Evolutionary conservation across 1,284 basidiomycete genomes (phyloP).

Genomic region (Sporisorium reilianum): DNA sequence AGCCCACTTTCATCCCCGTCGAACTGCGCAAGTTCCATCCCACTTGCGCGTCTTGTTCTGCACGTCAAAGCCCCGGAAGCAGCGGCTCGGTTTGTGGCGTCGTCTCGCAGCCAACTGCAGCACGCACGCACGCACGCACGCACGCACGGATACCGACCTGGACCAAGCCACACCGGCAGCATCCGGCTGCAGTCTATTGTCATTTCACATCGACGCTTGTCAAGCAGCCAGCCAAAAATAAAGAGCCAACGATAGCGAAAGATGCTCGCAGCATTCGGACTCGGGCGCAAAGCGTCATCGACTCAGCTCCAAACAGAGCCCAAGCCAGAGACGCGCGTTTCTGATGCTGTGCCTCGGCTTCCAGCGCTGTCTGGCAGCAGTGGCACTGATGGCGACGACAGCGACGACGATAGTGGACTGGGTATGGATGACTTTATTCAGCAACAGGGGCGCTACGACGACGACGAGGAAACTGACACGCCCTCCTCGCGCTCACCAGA

Average conservation of each 20-base stretch:
- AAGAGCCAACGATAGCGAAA: too few species aligned
- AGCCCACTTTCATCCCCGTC: neutral
- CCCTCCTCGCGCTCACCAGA: neutral
- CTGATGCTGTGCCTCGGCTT: slow-evolving; percentile 19
- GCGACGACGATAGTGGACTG: neutral
- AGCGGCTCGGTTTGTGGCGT: neutral
- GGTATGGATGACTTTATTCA: neutral
- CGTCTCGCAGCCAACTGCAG: neutral
- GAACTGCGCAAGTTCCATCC: neutral
- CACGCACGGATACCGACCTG: neutral
- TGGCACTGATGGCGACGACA: neutral
- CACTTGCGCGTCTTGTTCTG: neutral
- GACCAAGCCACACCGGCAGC: neutral
- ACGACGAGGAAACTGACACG: neutral
- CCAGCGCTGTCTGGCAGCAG: slow-evolving; percentile 8
- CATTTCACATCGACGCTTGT: neutral
- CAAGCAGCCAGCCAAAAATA: too few species aligned
- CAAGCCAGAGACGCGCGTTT: slow-evolving; percentile 11
- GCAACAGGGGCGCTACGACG: neutral
- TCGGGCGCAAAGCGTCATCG: slow-evolving; percentile 21
- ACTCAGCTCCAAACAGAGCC: slow-evolving; percentile 1
- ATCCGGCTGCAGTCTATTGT: neutral
- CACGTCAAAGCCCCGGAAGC: neutral
- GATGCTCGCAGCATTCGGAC: neutral
- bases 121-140: too few species aligned